These are phyloP conservation scores for Heliocybe sulcata DNA, from an alignment of 1,284 basidiomycete species.

Conservation along the genomic window DNA sequence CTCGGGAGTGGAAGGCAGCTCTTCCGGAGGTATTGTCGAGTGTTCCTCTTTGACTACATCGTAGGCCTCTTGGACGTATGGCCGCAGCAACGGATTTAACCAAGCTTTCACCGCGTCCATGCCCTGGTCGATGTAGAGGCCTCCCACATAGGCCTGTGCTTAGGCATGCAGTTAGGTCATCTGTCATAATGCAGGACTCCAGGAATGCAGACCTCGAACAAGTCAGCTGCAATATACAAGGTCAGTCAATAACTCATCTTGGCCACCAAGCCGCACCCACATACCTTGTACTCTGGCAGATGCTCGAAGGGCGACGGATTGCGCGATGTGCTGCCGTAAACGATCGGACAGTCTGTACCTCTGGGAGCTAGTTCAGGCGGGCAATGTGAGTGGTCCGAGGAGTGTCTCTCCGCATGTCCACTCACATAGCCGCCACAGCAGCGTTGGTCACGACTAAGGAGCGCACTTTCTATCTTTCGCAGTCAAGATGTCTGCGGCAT, in stretches of 20 bases:
- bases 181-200: background rate
- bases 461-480: slow-evolving; percentile 75
- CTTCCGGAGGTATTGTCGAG: slow-evolving; percentile 38
- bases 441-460: slow-evolving; percentile 64
- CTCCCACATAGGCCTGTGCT: slow-evolving; percentile 68
- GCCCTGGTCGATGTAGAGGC: slow-evolving; percentile 62
- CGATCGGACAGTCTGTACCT: slow-evolving; percentile 53
- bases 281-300: slow-evolving; percentile 67
- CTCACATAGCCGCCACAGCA: slow-evolving; percentile 65
- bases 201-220: slow-evolving; percentile 47
- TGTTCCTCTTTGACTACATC: slow-evolving; percentile 53
- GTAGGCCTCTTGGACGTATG: slow-evolving; percentile 58
- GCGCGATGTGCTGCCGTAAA: slow-evolving; percentile 59
- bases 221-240: slow-evolving; percentile 42
- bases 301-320: slow-evolving; percentile 57
- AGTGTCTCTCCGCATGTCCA: slow-evolving; percentile 4
- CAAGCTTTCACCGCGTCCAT: slow-evolving; percentile 45
- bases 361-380: slow-evolving; percentile 37
- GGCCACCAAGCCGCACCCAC: background rate
- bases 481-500: background rate
- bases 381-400: background rate
- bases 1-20: background rate
- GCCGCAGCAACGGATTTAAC: slow-evolving; percentile 53
- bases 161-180: slow-evolving; percentile 1
- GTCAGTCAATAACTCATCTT: background rate